Evolutionary conservation across 2,329 filamentous ascomycete genomes (phyloP).

Genomic region (Calonectria hawksworthii): DNA sequence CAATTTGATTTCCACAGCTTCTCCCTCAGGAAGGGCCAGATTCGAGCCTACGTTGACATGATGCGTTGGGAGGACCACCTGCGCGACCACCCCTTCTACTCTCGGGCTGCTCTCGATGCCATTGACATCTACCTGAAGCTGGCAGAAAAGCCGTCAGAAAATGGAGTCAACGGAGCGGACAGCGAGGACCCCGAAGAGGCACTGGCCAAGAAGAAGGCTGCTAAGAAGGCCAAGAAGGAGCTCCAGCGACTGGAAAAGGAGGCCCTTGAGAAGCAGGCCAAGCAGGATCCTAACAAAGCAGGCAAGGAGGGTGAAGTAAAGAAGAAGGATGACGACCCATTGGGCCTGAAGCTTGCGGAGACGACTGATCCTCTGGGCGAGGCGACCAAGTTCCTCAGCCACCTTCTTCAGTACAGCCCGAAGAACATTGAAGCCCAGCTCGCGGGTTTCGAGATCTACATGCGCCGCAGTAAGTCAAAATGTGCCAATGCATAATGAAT

Average conservation of each 20-base stretch:
- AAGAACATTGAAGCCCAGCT: conserved; percentile 86
- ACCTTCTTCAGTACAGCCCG: conserved; percentile 85
- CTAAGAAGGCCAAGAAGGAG: conserved; percentile 92
- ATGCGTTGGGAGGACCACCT: conserved; percentile 94
- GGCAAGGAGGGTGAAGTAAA: conserved; percentile 76
- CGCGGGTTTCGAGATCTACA: conserved; percentile 90
- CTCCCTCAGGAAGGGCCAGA: conserved; percentile 95
- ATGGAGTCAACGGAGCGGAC: conserved; percentile 72
- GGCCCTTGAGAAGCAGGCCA: conserved; percentile 82
- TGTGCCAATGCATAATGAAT: not conserved
- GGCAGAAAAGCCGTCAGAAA: conserved; percentile 79
- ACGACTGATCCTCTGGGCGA: conserved; percentile 88
- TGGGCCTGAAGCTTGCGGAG: conserved; percentile 83
- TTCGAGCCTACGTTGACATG: conserved; percentile 96
- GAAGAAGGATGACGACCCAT: conserved; percentile 92
- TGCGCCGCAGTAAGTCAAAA: conserved; percentile 79
- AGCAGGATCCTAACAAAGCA: conserved; percentile 87
- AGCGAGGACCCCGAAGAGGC: conserved; percentile 68
- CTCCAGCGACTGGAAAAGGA: conserved; percentile 75
- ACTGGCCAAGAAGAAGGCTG: conserved; percentile 85
- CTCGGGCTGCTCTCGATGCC: conserved; percentile 84
- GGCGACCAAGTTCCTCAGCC: conserved; percentile 87
- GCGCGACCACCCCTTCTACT: conserved; percentile 93
- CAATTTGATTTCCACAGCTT: conserved; percentile 99
- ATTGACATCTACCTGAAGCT: conserved; percentile 85